Evolutionary conservation across 1,284 basidiomycete species (phyloP), one percentile per base, ranked within the genome.

Genomic region (Cutaneotrichosporon curvatum): DNA sequence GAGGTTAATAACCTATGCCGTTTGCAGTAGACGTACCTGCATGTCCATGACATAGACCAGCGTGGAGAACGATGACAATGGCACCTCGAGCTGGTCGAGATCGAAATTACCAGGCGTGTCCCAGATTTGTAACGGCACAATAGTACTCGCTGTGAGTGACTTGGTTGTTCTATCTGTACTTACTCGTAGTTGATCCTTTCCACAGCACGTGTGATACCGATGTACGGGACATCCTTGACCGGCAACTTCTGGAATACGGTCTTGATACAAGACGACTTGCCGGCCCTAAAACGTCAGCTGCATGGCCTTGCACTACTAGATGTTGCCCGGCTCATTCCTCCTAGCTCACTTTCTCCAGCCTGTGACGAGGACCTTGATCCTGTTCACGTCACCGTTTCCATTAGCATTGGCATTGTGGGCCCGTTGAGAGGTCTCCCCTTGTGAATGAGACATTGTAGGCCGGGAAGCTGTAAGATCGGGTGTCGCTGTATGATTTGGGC

Each of bases 1-100:
- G 4, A 33, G 1, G 20, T 25, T 4, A 40, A 19, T 1, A 11
- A 3, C 81, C 21, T 12, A n/a, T 11, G 28, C 25, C 9, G 21
- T 15, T 7, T 20, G 8, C 32, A 25, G 19, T 9, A 18, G 12
- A 68, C 79, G 56, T 59, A 88, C 88, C 70, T 91, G 86, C 50
- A 95, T 92, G 64, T 97, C 94, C 60, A 97, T 86, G n/a, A 97
- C 90, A 62, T 92, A 98, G 31, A 97, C 81, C 56, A 97, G 76
- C 0, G 83, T 81, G 1, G 84, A 78, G 61, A 91, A 89, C 25
- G 83, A 77, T 35, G 79, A 78, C 20, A 91, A 75, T 1, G 84
- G 79, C 2, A 78, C 78, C 16, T 82, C 83, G 11, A 90, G 76
- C 16, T 81, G 79, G 22, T 88, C 83, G 4, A 84, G 77, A 4